phyloP scores from a whole-genome alignment of 306 rosid species.

The Cucurbita moschata region DNA sequence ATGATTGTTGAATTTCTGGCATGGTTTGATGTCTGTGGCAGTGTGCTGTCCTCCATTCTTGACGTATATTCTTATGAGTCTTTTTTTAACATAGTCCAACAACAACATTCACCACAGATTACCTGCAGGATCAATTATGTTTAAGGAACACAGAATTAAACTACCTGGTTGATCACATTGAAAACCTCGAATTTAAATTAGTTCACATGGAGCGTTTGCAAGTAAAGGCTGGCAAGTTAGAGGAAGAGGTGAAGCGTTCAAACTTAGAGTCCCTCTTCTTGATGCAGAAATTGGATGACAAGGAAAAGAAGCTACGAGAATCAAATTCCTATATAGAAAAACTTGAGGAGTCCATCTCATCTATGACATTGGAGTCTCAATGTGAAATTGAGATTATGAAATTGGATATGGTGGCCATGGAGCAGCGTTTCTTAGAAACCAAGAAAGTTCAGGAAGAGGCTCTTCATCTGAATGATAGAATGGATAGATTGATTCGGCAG shows the following conservation, averaged over 20 bases:
- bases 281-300: conserved; percentile 40
- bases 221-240: conserved; percentile 34
- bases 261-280: conserved; percentile 36
- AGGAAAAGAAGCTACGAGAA: conserved; percentile 41
- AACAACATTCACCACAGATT: conserved; percentile 44
- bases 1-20: conserved; percentile 5
- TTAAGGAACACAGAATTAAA: conserved; percentile 44
- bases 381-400: conserved; percentile 84
- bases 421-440: conserved; percentile 47
- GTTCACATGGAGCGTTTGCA: conserved; percentile 38
- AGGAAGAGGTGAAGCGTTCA: conserved; percentile 42
- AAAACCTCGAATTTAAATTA: conserved; percentile 38
- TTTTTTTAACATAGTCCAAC: conserved; percentile 11
- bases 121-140: conserved; percentile 69
- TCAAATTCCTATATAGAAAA: conserved; percentile 43
- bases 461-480: conserved; percentile 35
- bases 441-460: conserved; percentile 57
- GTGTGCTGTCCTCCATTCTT: neutral
- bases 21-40: neutral
- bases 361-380: conserved; percentile 66
- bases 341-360: conserved; percentile 57
- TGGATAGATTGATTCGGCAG: conserved; percentile 35
- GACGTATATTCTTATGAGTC: neutral
- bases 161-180: conserved; percentile 36
- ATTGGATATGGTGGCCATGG: conserved; percentile 64